A percentile compares a stretch with the other conserved stretches of the same genome.
phyloP scores from a whole-genome alignment of 176 grass and related monocot genomes.

The Ensete ventricosum region DNA sequence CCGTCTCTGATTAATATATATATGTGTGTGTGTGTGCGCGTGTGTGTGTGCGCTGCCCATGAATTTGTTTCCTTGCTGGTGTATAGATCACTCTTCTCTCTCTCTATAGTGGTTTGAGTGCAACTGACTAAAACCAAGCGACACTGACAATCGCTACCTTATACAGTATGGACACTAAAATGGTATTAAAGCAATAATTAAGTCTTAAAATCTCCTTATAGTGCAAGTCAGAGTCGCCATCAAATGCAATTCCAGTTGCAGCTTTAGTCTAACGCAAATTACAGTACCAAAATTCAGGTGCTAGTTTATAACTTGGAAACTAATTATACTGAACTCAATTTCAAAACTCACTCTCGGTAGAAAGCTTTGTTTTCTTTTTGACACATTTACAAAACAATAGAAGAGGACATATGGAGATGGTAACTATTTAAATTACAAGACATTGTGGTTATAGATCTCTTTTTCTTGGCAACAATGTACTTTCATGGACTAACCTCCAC shows the following conservation, averaged over 20 bases:
- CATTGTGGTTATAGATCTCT: background rate
- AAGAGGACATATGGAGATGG: background rate
- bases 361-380: background rate
- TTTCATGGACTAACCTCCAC: slow-evolving; percentile 54
- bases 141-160: no score
- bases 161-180: no score
- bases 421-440: background rate
- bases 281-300: background rate
- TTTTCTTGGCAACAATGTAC: background rate
- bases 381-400: background rate
- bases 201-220: no score
- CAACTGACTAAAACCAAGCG: no score
- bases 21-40: no score
- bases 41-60: no score
- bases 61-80: no score
- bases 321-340: background rate
- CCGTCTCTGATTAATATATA: no score
- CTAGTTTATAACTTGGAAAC: background rate
- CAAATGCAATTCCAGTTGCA: background rate
- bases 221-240: background rate
- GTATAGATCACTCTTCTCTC: no score
- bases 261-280: background rate
- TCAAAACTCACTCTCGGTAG: background rate
- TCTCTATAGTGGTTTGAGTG: no score
- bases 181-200: no score